Evolutionary conservation across 1,284 basidiomycete species (phyloP).

Genomic region (Vanrija humicola): DNA sequence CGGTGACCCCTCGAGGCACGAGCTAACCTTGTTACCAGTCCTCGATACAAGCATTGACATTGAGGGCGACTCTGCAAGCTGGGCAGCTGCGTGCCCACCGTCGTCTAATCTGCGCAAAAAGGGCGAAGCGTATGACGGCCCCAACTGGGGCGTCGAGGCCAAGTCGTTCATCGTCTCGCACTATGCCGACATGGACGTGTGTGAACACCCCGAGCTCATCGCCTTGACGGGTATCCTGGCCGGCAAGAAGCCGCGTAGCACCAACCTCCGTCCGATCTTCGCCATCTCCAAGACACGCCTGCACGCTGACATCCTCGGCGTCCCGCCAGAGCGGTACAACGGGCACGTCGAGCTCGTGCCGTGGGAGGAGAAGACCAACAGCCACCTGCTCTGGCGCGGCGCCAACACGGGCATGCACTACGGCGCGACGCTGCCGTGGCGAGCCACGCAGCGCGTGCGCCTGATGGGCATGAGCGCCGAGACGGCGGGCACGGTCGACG

Average conservation of each 20-base stretch:
- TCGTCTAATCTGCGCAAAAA: neutral
- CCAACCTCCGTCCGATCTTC: slow-evolving; percentile 36
- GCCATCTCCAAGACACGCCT: slow-evolving; percentile 40
- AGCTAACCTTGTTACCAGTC: slow-evolving; percentile 5
- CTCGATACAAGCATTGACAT: slow-evolving; percentile 28
- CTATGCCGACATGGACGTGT: slow-evolving; percentile 33
- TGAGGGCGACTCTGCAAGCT: slow-evolving; percentile 26
- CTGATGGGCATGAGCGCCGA: slow-evolving; percentile 22
- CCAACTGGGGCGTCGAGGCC: neutral
- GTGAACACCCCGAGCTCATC: slow-evolving; percentile 35
- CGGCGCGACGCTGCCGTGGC: slow-evolving; percentile 29
- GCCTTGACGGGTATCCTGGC: slow-evolving; percentile 35
- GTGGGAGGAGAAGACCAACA: slow-evolving; percentile 31
- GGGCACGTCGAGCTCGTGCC: slow-evolving; percentile 18
- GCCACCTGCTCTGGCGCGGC: slow-evolving; percentile 43
- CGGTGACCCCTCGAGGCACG: neutral
- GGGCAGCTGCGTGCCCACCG: slow-evolving; percentile 27
- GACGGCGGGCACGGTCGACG: neutral
- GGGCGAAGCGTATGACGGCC: too few relatives aligned
- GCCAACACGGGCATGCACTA: slow-evolving; percentile 41
- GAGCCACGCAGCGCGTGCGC: slow-evolving; percentile 35
- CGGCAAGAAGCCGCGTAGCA: slow-evolving; percentile 25
- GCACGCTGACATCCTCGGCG: slow-evolving; percentile 44
- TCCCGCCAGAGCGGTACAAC: slow-evolving; percentile 45
- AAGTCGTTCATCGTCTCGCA: slow-evolving; percentile 42